Percentiles rank a stretch among this genome's conserved stretches.
Evolutionary conservation across 2,329 filamentous ascomycete species (phyloP).

Genomic region (Fusarium compactum): DNA sequence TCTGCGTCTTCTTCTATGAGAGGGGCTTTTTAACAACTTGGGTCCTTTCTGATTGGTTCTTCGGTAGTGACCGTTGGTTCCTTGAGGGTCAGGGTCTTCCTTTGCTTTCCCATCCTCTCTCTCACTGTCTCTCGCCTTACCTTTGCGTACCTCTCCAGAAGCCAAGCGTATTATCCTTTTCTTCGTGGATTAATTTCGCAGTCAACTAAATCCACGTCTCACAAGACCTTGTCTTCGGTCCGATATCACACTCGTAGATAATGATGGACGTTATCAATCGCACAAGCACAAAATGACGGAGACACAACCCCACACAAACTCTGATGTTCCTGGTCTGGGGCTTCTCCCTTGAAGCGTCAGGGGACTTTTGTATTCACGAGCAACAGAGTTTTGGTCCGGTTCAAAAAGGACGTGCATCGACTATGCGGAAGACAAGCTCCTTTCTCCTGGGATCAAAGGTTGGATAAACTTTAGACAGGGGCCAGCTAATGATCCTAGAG

Average conservation of each 20-base stretch:
- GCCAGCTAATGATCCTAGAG: background rate
- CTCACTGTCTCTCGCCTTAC: background rate
- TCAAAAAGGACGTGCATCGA: slow-evolving; percentile 8
- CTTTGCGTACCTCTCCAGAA: background rate
- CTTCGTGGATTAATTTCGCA: slow-evolving; percentile 13
- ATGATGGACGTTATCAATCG: slow-evolving; percentile 28
- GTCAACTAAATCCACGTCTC: slow-evolving; percentile 22
- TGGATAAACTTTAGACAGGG: slow-evolving; percentile 9
- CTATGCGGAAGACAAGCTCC: slow-evolving; percentile 3
- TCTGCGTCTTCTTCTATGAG: slow-evolving; percentile 20
- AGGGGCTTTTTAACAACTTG: background rate
- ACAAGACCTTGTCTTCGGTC: slow-evolving; percentile 31
- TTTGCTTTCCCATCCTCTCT: slow-evolving; percentile 15
- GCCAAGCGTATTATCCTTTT: background rate
- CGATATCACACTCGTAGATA: slow-evolving; percentile 34
- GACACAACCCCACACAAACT: slow-evolving; percentile 17
- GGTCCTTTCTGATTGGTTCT: slow-evolving; percentile 24
- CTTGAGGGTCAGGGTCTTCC: slow-evolving; percentile 15
- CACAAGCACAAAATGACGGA: slow-evolving; percentile 20
- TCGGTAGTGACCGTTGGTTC: slow-evolving; percentile 31
- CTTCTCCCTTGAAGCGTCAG: background rate
- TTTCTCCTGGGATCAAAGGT: background rate
- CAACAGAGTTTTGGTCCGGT: slow-evolving; percentile 15
- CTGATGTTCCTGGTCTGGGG: background rate
- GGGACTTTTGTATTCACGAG: background rate